Evolutionary conservation across 2,329 filamentous ascomycete genomes (phyloP).

Genomic region (Diplodia corticola): DNA sequence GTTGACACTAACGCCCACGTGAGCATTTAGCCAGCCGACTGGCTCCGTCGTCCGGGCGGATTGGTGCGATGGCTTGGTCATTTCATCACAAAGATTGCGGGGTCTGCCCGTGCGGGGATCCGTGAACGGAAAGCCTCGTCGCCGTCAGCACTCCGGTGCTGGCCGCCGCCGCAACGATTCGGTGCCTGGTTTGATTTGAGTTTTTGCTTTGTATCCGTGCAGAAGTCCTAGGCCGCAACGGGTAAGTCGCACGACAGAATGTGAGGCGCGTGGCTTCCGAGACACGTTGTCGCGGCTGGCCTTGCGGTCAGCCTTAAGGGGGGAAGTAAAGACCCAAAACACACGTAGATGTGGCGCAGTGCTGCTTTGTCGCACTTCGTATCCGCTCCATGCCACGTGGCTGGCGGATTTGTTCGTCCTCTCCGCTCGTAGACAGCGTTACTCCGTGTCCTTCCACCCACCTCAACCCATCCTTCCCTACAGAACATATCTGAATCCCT

Average conservation of each 20-base stretch:
- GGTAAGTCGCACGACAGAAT: background rate
- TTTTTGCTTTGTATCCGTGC: background rate
- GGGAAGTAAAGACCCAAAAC: background rate
- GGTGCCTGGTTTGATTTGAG: background rate
- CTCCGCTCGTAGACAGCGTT: background rate
- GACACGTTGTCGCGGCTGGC: background rate
- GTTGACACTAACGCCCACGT: background rate
- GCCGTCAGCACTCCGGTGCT: background rate
- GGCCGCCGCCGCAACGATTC: background rate
- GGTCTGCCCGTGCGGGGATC: conserved; percentile 8
- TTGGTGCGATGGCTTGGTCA: background rate
- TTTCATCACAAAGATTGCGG: background rate
- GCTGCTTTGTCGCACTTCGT: background rate
- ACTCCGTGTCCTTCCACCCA: background rate
- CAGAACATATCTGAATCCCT: background rate
- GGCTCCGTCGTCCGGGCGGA: background rate
- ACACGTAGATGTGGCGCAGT: background rate
- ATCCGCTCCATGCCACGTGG: background rate
- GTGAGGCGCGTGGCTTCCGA: background rate
- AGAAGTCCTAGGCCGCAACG: background rate
- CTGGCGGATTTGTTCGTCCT: background rate
- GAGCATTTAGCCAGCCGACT: conserved; percentile 1
- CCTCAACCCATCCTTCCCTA: background rate
- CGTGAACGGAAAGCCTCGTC: background rate
- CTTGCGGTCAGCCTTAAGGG: background rate